Percentiles rank a stretch among this genome's conserved stretches.
phyloP scores from a whole-genome alignment of 129 eudicot genomes.

The Erigeron canadensis region DNA sequence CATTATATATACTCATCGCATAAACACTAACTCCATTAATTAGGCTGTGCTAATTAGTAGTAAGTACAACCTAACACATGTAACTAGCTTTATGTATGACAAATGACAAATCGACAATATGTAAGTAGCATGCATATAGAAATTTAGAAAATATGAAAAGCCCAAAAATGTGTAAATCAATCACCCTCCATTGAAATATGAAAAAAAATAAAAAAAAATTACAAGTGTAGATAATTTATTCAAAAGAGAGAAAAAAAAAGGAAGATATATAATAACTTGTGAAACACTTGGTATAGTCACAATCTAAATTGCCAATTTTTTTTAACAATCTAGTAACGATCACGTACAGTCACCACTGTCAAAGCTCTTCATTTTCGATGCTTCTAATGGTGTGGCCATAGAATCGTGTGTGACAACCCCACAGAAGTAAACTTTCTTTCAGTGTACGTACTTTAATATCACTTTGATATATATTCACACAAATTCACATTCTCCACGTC shows the following conservation, averaged over 20 bases:
- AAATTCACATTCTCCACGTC: constrained; percentile 13
- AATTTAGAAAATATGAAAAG: neutral
- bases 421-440: constrained; percentile 19
- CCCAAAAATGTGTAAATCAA: constrained; percentile 8
- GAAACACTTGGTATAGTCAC: constrained; percentile 28
- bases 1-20: too few species aligned
- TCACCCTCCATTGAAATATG: constrained; percentile 19
- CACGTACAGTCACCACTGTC: constrained; percentile 21
- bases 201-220: neutral
- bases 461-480: constrained; percentile 1
- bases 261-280: constrained; percentile 11
- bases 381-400: constrained; percentile 24
- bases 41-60: too few species aligned
- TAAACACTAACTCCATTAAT: too few species aligned
- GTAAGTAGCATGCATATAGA: too few species aligned
- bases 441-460: neutral
- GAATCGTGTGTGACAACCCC: constrained; percentile 29
- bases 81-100: neutral
- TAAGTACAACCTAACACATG: neutral
- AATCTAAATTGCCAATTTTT: constrained; percentile 25
- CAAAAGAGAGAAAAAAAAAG: neutral
- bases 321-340: constrained; percentile 33
- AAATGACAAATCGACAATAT: neutral
- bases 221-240: constrained; percentile 31
- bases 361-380: neutral